A percentile compares a stretch with the other conserved stretches of the same genome.
Evolutionary conservation across 371 early-diverging fungal species (phyloP).

Genomic region (Rhizopus delemar): DNA sequence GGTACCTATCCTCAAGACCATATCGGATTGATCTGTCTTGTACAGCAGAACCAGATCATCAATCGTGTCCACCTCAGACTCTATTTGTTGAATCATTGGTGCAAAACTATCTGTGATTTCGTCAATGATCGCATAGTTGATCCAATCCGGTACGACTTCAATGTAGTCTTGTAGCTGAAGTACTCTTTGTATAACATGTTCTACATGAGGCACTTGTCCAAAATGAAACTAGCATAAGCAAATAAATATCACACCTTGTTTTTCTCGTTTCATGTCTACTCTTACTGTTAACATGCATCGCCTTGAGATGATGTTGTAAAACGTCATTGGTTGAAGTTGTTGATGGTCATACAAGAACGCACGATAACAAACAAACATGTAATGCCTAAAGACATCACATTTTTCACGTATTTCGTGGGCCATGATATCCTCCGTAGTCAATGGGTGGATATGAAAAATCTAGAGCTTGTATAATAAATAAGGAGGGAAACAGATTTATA

Average conservation of each 20-base stretch:
- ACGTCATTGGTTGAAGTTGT: constrained; percentile 69
- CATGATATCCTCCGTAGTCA: constrained; percentile 89
- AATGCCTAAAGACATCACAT: constrained; percentile 84
- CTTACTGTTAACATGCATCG: constrained; percentile 57
- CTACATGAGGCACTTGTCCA: constrained; percentile 50
- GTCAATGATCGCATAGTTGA: constrained; percentile 84
- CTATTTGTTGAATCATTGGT: constrained; percentile 73
- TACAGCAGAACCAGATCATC: constrained; percentile 78
- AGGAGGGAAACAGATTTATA: neutral
- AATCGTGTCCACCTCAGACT: constrained; percentile 83
- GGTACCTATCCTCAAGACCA: constrained; percentile 79
- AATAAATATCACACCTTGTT: neutral
- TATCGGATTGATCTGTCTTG: constrained; percentile 74
- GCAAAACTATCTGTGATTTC: constrained; percentile 84
- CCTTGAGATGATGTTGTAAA: constrained; percentile 79
- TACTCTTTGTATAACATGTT: constrained; percentile 59
- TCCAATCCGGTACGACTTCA: constrained; percentile 74
- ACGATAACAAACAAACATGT: constrained; percentile 88
- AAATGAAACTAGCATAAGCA: constrained; percentile 54
- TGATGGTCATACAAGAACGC: constrained; percentile 68
- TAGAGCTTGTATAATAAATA: constrained; percentile 1
- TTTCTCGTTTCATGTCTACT: neutral
- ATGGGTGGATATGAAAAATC: constrained; percentile 72
- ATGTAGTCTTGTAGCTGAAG: constrained; percentile 61
- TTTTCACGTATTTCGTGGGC: constrained; percentile 88